phyloP scores from a whole-genome alignment of 495 filamentous ascomycete species.

The Amphirosellinia nigrospora region DNA sequence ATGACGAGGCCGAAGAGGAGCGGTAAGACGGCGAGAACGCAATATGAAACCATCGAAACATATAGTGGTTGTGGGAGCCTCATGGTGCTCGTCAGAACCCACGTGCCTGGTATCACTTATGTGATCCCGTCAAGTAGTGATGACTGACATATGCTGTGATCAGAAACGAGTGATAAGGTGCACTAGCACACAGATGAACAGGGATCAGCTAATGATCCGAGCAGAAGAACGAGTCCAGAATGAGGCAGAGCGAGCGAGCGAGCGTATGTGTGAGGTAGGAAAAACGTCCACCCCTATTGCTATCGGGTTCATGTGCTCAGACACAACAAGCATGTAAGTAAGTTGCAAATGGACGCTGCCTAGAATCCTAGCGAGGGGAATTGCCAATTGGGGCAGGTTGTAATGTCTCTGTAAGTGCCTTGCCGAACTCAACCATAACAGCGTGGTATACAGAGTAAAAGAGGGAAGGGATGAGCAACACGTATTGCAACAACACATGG shows the following conservation, averaged over 20 bases:
- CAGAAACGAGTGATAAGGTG: slow-evolving; percentile 11
- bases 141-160: slow-evolving; percentile 3
- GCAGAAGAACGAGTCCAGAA: not conserved
- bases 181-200: not conserved
- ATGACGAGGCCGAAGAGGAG: slow-evolving; percentile 31
- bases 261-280: too few relatives aligned
- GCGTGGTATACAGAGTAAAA: not conserved
- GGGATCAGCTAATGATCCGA: not conserved
- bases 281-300: not conserved
- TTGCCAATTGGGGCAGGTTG: not conserved
- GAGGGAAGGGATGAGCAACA: not conserved
- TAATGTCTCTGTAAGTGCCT: not conserved
- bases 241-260: not conserved
- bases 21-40: slow-evolving; percentile 18
- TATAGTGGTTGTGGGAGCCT: slow-evolving; percentile 1
- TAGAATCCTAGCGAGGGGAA: not conserved
- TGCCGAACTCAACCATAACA: not conserved
- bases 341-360: not conserved
- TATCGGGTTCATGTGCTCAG: not conserved
- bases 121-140: not conserved
- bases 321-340: not conserved
- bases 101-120: slow-evolving; percentile 30
- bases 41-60: slow-evolving; percentile 31
- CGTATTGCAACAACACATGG: not conserved
- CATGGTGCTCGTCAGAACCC: slow-evolving; percentile 10